These are phyloP conservation scores for Polytrichum commune DNA, from an alignment of 225 moss, liverwort and hornwort species.

Conservation along the genomic window DNA sequence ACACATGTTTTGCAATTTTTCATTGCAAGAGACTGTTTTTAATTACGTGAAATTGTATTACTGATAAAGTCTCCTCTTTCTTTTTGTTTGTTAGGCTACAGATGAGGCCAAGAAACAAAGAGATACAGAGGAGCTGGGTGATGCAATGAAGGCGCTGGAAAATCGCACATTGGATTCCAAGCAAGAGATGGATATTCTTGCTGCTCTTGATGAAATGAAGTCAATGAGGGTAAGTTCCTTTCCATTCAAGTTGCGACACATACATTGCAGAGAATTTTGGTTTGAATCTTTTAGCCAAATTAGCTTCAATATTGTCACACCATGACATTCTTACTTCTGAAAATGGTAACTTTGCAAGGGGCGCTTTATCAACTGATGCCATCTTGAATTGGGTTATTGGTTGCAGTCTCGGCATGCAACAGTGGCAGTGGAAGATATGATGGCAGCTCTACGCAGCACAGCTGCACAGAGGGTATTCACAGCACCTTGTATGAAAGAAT, in stretches of 20 bases:
- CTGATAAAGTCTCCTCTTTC: no score
- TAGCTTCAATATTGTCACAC: not conserved
- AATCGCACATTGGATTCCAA: constrained; percentile 87
- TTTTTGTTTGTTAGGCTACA: constrained; percentile 52
- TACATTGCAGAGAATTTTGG: not conserved
- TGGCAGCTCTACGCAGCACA: constrained; percentile 72
- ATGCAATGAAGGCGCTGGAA: constrained; percentile 88
- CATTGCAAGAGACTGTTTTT: no score
- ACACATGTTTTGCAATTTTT: no score
- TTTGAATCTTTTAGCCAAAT: not conserved
- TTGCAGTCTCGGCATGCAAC: constrained; percentile 82
- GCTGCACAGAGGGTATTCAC: constrained; percentile 50
- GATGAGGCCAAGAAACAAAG: constrained; percentile 80
- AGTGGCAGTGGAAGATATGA: constrained; percentile 80
- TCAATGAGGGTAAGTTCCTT: constrained; percentile 72
- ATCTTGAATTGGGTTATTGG: constrained; percentile 12
- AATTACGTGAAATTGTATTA: no score
- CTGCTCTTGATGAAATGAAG: constrained; percentile 91
- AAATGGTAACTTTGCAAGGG: not conserved
- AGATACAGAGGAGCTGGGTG: constrained; percentile 80
- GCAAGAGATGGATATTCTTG: constrained; percentile 94
- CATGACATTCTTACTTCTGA: not conserved
- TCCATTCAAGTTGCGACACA: not conserved
- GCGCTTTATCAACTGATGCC: not conserved
- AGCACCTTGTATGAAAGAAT: no score